These are phyloP conservation scores for Choricystis sp. DNA, from an alignment of 139 green algal genomes.

Conservation along the genomic window DNA sequence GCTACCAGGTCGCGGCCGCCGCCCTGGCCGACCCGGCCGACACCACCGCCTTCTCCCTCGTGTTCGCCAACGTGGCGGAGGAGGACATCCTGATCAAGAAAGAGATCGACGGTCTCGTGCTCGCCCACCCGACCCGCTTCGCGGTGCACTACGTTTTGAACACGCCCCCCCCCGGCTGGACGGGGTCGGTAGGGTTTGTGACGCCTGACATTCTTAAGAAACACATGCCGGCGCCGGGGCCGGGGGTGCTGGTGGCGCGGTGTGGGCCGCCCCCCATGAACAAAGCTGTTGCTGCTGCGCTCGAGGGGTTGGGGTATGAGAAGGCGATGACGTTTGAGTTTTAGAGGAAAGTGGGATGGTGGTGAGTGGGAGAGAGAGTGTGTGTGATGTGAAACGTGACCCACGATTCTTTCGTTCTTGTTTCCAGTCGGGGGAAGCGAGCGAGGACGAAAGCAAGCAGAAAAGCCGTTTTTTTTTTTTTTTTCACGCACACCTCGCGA, in stretches of 20 bases:
- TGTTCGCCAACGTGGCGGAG: conserved; percentile 47
- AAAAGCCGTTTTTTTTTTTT: neutral
- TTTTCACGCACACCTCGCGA: neutral
- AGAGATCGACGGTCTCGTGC: conserved; percentile 36
- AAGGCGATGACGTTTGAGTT: neutral
- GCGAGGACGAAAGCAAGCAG: neutral
- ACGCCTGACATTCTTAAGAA: conserved; percentile 25
- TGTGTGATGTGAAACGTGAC: neutral
- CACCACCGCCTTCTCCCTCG: conserved; percentile 40
- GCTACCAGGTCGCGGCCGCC: conserved; percentile 47
- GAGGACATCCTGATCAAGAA: conserved; percentile 48
- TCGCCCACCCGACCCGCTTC: conserved; percentile 29
- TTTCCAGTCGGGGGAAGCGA: neutral
- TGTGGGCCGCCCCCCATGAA: conserved; percentile 54
- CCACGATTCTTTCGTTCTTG: too few species aligned
- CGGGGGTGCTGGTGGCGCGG: conserved; percentile 44
- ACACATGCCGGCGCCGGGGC: conserved; percentile 28
- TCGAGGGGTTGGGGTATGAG: neutral
- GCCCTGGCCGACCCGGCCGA: conserved; percentile 30
- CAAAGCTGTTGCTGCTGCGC: conserved; percentile 10
- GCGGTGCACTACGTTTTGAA: conserved; percentile 32
- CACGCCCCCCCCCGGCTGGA: conserved; percentile 10
- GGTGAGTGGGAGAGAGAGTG: neutral
- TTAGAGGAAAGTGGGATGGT: neutral
- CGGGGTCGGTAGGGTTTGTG: conserved; percentile 18